A percentile compares a stretch with the other conserved stretches of the same genome.
Conservation (phyloP, 305 asterid species). For the Fraxinus ornus region DNA sequence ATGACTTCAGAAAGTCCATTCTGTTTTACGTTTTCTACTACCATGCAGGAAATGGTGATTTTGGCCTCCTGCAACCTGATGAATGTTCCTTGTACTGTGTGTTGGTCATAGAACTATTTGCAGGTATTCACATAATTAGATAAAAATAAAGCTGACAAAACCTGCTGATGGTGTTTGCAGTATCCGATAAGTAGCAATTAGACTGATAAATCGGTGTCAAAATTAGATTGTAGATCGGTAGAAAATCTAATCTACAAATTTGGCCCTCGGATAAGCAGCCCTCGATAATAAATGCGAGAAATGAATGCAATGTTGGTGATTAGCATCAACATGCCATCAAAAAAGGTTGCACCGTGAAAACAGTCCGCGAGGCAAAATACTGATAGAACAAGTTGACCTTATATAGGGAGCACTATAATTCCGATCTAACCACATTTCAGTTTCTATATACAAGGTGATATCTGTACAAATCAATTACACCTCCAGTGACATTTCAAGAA, state of each 20-base stretch:
- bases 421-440: not conserved
- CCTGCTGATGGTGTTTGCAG: not conserved
- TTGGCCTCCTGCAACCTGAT: not conserved
- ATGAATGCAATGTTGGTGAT: not conserved
- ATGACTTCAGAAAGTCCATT: not conserved
- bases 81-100: not conserved
- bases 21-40: not conserved
- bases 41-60: not conserved
- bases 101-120: not conserved
- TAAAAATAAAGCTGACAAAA: not conserved
- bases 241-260: not conserved
- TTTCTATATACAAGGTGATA: not conserved
- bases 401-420: not conserved
- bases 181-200: not conserved
- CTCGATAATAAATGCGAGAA: not conserved
- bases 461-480: not conserved
- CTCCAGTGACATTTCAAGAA: not conserved
- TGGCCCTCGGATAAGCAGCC: not conserved
- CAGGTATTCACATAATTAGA: not conserved
- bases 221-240: not conserved
- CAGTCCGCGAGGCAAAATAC: not conserved
- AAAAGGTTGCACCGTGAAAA: not conserved
- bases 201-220: not conserved
- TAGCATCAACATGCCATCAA: not conserved
- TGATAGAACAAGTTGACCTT: not conserved